Evolutionary conservation across 768 basidiomycete species (phyloP), one percentile per base, ranked within the genome.

Genomic region (Termitomyces sp.): DNA sequence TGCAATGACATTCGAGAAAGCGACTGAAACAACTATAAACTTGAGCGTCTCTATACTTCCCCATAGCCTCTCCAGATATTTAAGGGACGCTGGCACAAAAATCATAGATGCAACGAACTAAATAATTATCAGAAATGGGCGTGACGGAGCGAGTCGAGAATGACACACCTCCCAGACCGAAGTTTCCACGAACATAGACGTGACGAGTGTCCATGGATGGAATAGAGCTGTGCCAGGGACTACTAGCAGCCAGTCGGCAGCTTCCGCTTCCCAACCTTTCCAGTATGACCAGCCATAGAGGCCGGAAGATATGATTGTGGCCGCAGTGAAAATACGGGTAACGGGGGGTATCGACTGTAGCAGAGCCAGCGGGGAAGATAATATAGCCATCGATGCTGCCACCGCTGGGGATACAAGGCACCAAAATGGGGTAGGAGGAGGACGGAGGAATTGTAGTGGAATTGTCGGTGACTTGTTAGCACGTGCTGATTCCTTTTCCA

Each of bases 61-160:
- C 97, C 97, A 99, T 58, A 99, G 78, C 33, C 96, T 83, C 73
- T 99, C 97, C 56, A 99, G 79, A 73, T 98, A 98, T 63, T 91
- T 87, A 55, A 94, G 80, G 42, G 91, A 88, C 16, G 94, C 83
- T 46, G 94, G 90, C 11, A 98, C 82, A 60, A 89, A 82, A 55
- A 95, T 73, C 59, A 93, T 75, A 3, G 94, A 87, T 63, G 88
- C 79, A 55, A 90, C 67, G 64, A 98, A 84, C 96, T 98, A 71
- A 60, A 45, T 7, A 50, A 20, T 28, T 24, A 33, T 65, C 33
- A 65, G 59, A 58, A 60, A 60, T 42, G 54, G 22, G 59, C 32
- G 32, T 39, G 32, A 44, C 24, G 56, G 44, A 61, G 52, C 53
- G 24, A 53, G 24, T 40, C 32, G 55, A 20, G 40, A 32, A 54